Evolutionary conservation across 2,329 filamentous ascomycete genomes (phyloP).

Genomic region (Sporothrix pallida): DNA sequence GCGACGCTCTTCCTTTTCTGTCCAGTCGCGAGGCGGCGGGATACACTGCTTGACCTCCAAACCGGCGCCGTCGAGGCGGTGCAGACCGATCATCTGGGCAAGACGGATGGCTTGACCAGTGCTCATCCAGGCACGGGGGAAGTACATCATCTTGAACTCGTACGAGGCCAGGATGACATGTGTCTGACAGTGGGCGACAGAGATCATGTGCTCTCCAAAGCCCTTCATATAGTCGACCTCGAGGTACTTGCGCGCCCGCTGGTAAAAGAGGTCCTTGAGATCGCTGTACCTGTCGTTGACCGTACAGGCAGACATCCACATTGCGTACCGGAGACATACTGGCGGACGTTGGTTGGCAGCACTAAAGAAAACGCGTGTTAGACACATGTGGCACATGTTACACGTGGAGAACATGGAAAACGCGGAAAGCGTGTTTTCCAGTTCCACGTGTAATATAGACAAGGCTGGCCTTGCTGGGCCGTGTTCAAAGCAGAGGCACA

Average conservation of each 20-base stretch:
- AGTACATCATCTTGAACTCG: slow-evolving; percentile 98
- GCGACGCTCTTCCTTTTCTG: slow-evolving; percentile 86
- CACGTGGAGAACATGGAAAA: background rate
- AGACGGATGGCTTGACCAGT: slow-evolving; percentile 81
- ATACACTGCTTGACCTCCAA: slow-evolving; percentile 93
- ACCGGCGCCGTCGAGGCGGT: slow-evolving; percentile 80
- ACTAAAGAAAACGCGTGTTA: slow-evolving; percentile 3
- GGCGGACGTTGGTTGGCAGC: slow-evolving; percentile 76
- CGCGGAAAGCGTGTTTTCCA: background rate
- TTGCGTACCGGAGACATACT: slow-evolving; percentile 86
- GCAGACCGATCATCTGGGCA: slow-evolving; percentile 89
- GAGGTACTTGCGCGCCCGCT: slow-evolving; percentile 84
- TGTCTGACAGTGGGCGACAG: slow-evolving; percentile 82
- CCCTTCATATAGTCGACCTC: slow-evolving; percentile 91
- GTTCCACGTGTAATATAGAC: background rate
- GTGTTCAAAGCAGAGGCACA: background rate
- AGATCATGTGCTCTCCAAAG: slow-evolving; percentile 87
- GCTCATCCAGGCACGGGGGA: slow-evolving; percentile 93
- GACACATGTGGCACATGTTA: slow-evolving; percentile 9
- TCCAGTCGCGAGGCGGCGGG: slow-evolving; percentile 87
- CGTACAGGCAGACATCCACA: slow-evolving; percentile 93
- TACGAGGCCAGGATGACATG: slow-evolving; percentile 81
- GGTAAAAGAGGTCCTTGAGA: slow-evolving; percentile 87
- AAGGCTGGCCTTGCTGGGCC: background rate
- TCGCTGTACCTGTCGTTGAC: slow-evolving; percentile 80